Percentiles rank a stretch among this genome's conserved stretches.
Conservation (phyloP, 805 yeast species). For the Yamadazyma endophytica region DNA sequence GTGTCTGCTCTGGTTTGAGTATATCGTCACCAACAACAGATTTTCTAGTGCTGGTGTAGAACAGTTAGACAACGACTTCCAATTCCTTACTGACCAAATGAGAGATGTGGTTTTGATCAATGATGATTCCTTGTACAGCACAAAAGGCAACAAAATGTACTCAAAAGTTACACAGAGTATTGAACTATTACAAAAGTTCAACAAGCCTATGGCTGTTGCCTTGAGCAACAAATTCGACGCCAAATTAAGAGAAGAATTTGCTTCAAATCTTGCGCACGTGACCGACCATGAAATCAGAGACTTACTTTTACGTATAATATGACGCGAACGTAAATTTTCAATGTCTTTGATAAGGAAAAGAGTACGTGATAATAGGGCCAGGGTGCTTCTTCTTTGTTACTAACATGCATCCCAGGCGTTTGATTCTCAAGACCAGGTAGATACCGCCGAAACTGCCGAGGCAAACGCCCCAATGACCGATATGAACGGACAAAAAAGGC, state of each 20-base stretch:
- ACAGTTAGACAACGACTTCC: slow-evolving; percentile 31
- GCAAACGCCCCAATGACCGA: no score
- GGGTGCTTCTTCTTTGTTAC: no score
- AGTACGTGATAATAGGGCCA: no score
- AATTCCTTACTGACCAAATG: slow-evolving; percentile 15
- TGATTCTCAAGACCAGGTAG: slow-evolving; percentile 7
- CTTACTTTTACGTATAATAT: slow-evolving; percentile 23
- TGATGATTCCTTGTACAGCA: slow-evolving; percentile 13
- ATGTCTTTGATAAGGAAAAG: slow-evolving; percentile 26
- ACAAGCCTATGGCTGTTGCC: slow-evolving; percentile 16
- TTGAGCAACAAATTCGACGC: slow-evolving; percentile 11
- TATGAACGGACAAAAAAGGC: no score
- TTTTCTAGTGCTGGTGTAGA: slow-evolving; percentile 27
- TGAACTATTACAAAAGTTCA: slow-evolving; percentile 22
- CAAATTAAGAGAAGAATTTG: slow-evolving; percentile 18
- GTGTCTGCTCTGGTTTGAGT: slow-evolving; percentile 29
- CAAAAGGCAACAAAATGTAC: slow-evolving; percentile 19
- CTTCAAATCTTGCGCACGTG: slow-evolving; percentile 11
- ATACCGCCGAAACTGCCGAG: slow-evolving; percentile 4
- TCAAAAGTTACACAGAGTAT: slow-evolving; percentile 25
- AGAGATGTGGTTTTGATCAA: slow-evolving; percentile 16
- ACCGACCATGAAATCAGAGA: slow-evolving; percentile 21
- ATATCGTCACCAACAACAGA: slow-evolving; percentile 35
- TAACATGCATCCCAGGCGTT: slow-evolving; percentile 1
- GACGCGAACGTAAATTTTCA: slow-evolving; percentile 1